These are phyloP conservation scores for apple (Malus domestica) DNA, from an alignment of 306 rosid genomes.

Conservation along the genomic window DNA sequence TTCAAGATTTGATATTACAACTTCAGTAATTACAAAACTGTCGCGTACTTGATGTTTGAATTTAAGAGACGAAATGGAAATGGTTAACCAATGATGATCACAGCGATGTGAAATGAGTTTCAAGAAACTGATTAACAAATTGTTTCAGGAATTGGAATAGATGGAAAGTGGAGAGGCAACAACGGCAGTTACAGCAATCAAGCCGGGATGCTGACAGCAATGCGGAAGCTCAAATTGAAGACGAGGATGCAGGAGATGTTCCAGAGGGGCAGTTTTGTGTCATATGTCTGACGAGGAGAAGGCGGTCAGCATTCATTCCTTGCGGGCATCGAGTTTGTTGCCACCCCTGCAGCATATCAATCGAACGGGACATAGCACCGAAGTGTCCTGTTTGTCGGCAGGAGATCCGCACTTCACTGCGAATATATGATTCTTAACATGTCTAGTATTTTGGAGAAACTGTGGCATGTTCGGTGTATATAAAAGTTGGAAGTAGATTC, in stretches of 20 bases:
- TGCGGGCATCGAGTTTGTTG: conserved; percentile 93
- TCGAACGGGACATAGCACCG: conserved; percentile 57
- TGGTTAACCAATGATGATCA: background rate
- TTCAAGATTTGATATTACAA: background rate
- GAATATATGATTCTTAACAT: conserved; percentile 55
- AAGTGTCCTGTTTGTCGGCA: conserved; percentile 92
- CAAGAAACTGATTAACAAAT: background rate
- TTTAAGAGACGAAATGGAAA: background rate
- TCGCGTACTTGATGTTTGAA: background rate
- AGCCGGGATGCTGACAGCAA: conserved; percentile 22
- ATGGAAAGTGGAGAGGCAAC: conserved; percentile 67
- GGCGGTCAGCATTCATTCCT: conserved; percentile 76
- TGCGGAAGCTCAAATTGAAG: conserved; percentile 17
- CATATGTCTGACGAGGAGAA: conserved; percentile 78
- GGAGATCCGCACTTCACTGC: conserved; percentile 58
- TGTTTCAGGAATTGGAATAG: conserved; percentile 78
- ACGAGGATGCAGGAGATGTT: conserved; percentile 39
- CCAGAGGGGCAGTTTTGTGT: conserved; percentile 76
- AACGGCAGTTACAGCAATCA: conserved; percentile 41
- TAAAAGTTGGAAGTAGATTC: background rate
- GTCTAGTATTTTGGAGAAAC: background rate
- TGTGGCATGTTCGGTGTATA: background rate
- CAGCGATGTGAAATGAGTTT: background rate
- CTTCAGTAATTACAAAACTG: background rate
- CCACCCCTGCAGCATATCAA: conserved; percentile 58